A percentile compares a stretch with the other conserved stretches of the same genome.
Conservation (phyloP, 1,284 basidiomycete genomes). For the Crucibulum cyathiforme region DNA sequence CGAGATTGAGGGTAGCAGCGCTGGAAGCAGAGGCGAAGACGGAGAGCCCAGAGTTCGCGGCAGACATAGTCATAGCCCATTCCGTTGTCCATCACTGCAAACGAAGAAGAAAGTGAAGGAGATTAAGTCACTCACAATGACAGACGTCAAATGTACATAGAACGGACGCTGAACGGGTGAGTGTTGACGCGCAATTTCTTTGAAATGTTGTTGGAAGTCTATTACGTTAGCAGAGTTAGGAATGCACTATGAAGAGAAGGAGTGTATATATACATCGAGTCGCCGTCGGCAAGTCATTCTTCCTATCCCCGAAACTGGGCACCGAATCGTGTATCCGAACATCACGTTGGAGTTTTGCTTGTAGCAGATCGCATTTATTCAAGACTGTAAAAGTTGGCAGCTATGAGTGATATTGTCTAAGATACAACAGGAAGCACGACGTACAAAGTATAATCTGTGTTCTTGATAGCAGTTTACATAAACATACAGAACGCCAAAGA, state of each 20-base stretch:
- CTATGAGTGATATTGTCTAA: constrained; percentile 12
- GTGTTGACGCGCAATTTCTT: constrained; percentile 61
- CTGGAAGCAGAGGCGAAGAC: neutral
- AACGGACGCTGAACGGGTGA: constrained; percentile 70
- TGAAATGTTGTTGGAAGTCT: constrained; percentile 75
- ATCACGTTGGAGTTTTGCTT: constrained; percentile 68
- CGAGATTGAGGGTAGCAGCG: neutral
- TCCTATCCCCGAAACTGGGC: constrained; percentile 65
- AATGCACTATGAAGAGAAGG: constrained; percentile 13
- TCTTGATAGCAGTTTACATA: constrained; percentile 64
- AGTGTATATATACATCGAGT: constrained; percentile 58
- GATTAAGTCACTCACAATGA: constrained; percentile 56
- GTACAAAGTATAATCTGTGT: constrained; percentile 65
- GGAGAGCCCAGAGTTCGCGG: too few relatives aligned
- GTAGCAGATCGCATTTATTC: constrained; percentile 73
- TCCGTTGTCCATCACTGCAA: too few relatives aligned
- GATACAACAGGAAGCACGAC: constrained; percentile 10
- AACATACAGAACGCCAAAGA: constrained; percentile 72
- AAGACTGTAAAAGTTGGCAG: constrained; percentile 45
- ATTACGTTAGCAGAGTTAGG: constrained; percentile 4
- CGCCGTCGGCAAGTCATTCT: constrained; percentile 61
- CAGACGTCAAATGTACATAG: constrained; percentile 76
- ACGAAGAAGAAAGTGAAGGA: neutral
- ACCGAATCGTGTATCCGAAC: constrained; percentile 66
- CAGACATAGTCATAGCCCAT: too few relatives aligned